phyloP scores from a whole-genome alignment of 768 basidiomycete species.

The Suillus paluster region DNA sequence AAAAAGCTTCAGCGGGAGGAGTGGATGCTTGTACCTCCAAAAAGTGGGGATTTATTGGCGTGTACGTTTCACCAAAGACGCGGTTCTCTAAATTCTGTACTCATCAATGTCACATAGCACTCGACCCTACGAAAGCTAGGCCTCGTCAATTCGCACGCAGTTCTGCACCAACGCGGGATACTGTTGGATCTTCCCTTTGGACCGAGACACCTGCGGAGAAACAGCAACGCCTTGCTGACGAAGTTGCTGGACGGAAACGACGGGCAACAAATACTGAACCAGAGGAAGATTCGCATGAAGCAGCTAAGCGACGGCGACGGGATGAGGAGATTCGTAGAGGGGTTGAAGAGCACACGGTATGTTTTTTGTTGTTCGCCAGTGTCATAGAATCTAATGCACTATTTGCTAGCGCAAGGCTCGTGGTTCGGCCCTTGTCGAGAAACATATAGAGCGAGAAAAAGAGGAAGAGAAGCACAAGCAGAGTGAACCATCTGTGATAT shows the following conservation, averaged over 20 bases:
- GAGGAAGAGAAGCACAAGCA: constrained; percentile 45
- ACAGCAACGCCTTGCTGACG: constrained; percentile 90
- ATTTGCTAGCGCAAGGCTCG: constrained; percentile 48
- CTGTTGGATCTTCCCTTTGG: constrained; percentile 77
- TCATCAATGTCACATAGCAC: constrained; percentile 47
- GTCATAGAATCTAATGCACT: neutral
- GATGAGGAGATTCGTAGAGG: constrained; percentile 73
- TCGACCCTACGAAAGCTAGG: constrained; percentile 87
- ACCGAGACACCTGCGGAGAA: constrained; percentile 96
- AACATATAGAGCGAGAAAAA: constrained; percentile 43
- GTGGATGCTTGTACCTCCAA: constrained; percentile 98
- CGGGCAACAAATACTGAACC: constrained; percentile 60
- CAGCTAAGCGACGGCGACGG: constrained; percentile 58
- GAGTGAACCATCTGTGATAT: constrained; percentile 69
- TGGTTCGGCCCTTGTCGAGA: constrained; percentile 57
- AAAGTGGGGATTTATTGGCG: constrained; percentile 74
- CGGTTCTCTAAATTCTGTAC: neutral
- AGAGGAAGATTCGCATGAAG: constrained; percentile 41
- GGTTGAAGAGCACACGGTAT: constrained; percentile 81
- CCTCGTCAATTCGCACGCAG: constrained; percentile 79
- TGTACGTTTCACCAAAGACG: constrained; percentile 54
- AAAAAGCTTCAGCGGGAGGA: constrained; percentile 85
- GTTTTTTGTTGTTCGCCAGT: constrained; percentile 26
- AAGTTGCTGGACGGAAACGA: constrained; percentile 90
- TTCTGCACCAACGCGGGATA: constrained; percentile 40